Evolutionary conservation across 208 protist species (phyloP).

Genomic region (Trypanosoma brucei): DNA sequence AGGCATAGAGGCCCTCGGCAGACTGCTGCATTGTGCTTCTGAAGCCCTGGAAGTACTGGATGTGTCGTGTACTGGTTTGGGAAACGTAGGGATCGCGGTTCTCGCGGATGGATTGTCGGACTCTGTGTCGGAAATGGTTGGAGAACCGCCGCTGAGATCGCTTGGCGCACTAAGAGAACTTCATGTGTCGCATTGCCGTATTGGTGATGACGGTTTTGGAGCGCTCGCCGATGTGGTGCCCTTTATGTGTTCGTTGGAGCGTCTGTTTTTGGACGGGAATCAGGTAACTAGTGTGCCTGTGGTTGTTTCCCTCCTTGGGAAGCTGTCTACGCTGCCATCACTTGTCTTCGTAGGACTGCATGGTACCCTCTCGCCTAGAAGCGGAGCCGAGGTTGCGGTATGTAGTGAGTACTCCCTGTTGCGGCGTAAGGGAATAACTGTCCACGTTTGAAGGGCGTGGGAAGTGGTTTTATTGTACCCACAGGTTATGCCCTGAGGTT

Average conservation of each 20-base stretch:
- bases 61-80: conserved; percentile 62
- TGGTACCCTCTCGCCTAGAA: conserved; percentile 5
- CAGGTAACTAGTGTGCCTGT: not conserved
- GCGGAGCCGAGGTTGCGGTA: not conserved
- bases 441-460: conserved; percentile 13
- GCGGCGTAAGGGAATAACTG: conserved; percentile 8
- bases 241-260: conserved; percentile 28
- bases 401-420: conserved; percentile 12
- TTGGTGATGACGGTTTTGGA: conserved; percentile 51
- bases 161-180: conserved; percentile 40
- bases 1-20: conserved; percentile 39
- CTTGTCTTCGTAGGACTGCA: conserved; percentile 18
- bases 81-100: conserved; percentile 57
- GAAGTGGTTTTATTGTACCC: not conserved
- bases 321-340: conserved; percentile 2
- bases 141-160: conserved; percentile 30
- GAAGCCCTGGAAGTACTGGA: conserved; percentile 36
- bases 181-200: conserved; percentile 40
- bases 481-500: too few relatives aligned
- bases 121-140: not conserved
- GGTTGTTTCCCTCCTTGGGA: conserved; percentile 8
- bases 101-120: conserved; percentile 51
- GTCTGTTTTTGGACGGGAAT: conserved; percentile 58
- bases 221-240: conserved; percentile 47
- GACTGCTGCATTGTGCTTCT: conserved; percentile 28